Conservation (phyloP, 75 land plant species). For the Cunninghamia lanceolata region DNA sequence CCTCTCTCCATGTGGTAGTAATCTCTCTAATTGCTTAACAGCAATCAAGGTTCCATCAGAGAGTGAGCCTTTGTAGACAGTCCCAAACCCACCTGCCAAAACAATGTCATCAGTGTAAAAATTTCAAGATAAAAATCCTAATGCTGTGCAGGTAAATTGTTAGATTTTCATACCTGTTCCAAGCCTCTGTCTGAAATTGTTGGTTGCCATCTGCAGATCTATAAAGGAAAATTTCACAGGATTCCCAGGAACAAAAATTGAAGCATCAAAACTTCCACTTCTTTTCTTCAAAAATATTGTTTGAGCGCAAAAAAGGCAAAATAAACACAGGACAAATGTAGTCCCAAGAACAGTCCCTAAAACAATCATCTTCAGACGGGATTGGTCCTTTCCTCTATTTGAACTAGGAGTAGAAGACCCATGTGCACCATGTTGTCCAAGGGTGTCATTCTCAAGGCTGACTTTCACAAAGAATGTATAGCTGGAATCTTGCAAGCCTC, state of each 20-base stretch:
- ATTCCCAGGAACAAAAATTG: conserved; percentile 30
- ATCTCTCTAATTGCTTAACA: conserved; percentile 49
- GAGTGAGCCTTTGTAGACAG: conserved; percentile 54
- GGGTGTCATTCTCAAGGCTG: conserved; percentile 1
- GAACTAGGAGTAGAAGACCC: not conserved
- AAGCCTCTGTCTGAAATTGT: conserved; percentile 40
- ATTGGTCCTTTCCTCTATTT: not conserved
- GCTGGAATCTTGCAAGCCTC: conserved; percentile 42
- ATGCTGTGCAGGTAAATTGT: not conserved
- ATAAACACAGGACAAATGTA: conserved; percentile 21
- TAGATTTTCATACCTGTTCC: conserved; percentile 40
- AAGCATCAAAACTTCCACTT: conserved; percentile 16
- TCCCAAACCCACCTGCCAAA: conserved; percentile 51
- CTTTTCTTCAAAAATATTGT: conserved; percentile 19
- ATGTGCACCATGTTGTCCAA: not conserved
- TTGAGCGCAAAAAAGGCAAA: conserved; percentile 27
- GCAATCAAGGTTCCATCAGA: conserved; percentile 47
- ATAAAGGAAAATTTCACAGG: conserved; percentile 37
- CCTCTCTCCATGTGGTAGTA: conserved; percentile 73
- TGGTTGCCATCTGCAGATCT: conserved; percentile 41
- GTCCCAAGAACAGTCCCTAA: conserved; percentile 24
- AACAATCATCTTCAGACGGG: conserved; percentile 5
- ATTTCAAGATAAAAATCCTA: not conserved
- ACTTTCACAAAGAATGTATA: conserved; percentile 45
- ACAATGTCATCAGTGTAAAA: not conserved